Base-by-base conservation (phyloP, 1,139 yeast species). In the Sugiyamaella japonica region DNA sequence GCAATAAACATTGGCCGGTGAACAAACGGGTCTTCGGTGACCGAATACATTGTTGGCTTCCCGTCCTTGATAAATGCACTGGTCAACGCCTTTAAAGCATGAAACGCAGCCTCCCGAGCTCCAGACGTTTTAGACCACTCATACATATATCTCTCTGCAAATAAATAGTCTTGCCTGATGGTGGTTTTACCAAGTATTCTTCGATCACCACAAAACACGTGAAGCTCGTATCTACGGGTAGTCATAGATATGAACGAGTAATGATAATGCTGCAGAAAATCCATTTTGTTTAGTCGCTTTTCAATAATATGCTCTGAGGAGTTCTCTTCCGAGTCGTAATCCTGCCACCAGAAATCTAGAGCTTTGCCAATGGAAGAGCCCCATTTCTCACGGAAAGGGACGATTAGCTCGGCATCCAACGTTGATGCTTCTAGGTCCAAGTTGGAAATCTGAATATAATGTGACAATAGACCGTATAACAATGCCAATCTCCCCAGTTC, bases 181-280 rank as follows among this genome's bases (percentile, higher is more conserved):
- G 89, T 86, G 52, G 76, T 77, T 16, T 85, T 91, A 66, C 86
- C 86, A 84, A 86, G 85, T 62, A 89, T 79, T 66, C 86, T 83
- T 1, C 91, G 89, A 1, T 89, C 86, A 1, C 96, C 96, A 15
- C 89, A 84, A 66, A 76, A 84, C 10, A 86, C 84, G 48, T 85
- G 86, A 55, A 86, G 80, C 68, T 88, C 95, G 68, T 86, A 85
- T 60, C 86, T 88, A 58, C 85, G 83, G 31, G 85, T 78, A 47
- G 87, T 76, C 62, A 88, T 81, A 38, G 83, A 80, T 13, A 87
- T 80, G 65, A 85, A 91, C 0, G 89, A 83, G 69, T 86, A 74
- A 63, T 86, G 91, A 68, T 83, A 61, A 56, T 47, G 58, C 54
- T 43, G 54, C 45, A 53, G 17, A 50, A 49, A 55, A 28, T 51